Base-by-base conservation (phyloP, 2,329 filamentous ascomycete species). In the Periconia sp. region DNA sequence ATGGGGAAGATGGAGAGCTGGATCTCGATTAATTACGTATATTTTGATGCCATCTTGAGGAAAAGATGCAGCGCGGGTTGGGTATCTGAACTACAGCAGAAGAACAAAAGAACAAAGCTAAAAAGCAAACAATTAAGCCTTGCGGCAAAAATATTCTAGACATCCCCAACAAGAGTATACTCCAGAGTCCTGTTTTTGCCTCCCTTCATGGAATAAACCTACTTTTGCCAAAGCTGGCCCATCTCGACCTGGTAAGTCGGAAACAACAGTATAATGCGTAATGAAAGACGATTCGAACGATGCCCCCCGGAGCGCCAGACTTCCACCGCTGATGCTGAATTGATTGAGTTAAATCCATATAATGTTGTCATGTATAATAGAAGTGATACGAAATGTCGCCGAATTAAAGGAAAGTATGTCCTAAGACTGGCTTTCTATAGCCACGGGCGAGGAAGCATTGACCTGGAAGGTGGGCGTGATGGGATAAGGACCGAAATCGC, bases 401-500 rank as follows among this genome's bases (percentile, higher is more conserved):
- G 17, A 37, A 28, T 16, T 9, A 43, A 29, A 15, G 9, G 6
- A 31, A 29, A 9, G 37, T 26, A 36, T 16, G n/a, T 18, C 23
- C 34, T 50, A 56, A 36, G 46, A 54, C 28, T 50, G 56, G 9
- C 46, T 46, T 36, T 52, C 54, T n/a, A 63, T 47, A 12, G 47
- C 45, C 11, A 55, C 44, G 5, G 63, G 60, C 25, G 61, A 56
- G 3, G 57, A 58, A 2, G 50, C 23, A 32, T 60, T 61, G 36
- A 68, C 52, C 31, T 67, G 63, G 7, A 68, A 39, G 3, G 64
- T 59, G 12, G 65, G 64, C 4, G 65, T 54, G 13, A 59, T 40
- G 6, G 56, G 56, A 36, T 59, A 67, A 10, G 46, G 48, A 2
- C 45, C 50, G 16, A 55, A 59, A 3, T 58, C 53, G 4, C 53